A percentile compares a stretch with the other conserved stretches of the same genome.
phyloP scores from a whole-genome alignment of 805 yeast species.

The Candida tammaniensis region DNA sequence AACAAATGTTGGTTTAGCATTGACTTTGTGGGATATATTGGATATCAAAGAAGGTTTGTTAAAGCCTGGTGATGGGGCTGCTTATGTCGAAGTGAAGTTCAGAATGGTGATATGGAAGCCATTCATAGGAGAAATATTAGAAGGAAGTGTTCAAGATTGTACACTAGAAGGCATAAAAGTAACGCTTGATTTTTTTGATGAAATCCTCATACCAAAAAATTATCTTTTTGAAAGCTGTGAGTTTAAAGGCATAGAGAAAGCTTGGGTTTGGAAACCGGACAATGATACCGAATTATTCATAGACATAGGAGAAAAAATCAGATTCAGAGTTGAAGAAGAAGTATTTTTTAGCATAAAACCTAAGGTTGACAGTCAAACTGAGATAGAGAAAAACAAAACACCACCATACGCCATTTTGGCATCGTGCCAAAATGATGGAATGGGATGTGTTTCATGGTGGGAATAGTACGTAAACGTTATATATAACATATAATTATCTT shows the following conservation, averaged over 20 bases:
- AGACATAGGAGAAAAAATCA: constrained; percentile 86
- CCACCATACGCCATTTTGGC: constrained; percentile 87
- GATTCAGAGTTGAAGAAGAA: constrained; percentile 90
- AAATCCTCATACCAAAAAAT: constrained; percentile 82
- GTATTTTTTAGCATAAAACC: constrained; percentile 83
- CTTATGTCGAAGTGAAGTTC: constrained; percentile 71
- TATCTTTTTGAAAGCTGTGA: constrained; percentile 76
- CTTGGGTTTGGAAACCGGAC: constrained; percentile 92
- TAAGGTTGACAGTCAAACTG: constrained; percentile 36
- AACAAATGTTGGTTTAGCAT: constrained; percentile 78
- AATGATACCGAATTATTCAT: constrained; percentile 71
- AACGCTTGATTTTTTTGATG: constrained; percentile 85
- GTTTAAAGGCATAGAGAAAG: constrained; percentile 72
- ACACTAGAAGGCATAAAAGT: constrained; percentile 84
- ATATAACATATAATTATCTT: constrained; percentile 4
- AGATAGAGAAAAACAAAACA: constrained; percentile 38
- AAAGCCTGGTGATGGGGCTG: constrained; percentile 93
- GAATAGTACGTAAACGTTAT: constrained; percentile 38
- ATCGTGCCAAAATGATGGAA: constrained; percentile 92
- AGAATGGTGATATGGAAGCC: constrained; percentile 86
- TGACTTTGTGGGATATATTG: constrained; percentile 80
- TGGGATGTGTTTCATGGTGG: constrained; percentile 98
- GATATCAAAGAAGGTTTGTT: constrained; percentile 85
- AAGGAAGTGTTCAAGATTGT: constrained; percentile 92
- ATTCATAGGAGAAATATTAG: constrained; percentile 86